A percentile compares a stretch with the other conserved stretches of the same genome.
Evolutionary conservation across 2,329 filamentous ascomycete genomes (phyloP).

Genomic region (Claviceps lovelessii): DNA sequence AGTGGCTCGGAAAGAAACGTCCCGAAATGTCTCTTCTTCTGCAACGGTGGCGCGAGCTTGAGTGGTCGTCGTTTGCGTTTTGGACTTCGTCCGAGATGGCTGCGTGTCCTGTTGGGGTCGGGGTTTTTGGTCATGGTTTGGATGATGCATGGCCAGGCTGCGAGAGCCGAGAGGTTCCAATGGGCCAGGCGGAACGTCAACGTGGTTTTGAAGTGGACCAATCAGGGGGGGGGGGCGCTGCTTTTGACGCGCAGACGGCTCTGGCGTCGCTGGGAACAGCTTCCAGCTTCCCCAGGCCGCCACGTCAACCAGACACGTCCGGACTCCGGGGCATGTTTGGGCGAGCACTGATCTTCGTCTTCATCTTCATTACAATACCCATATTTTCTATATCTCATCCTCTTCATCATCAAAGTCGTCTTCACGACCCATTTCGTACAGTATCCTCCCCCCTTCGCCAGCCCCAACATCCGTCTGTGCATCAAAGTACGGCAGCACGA

Average conservation of each 20-base stretch:
- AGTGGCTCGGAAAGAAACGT: too few relatives aligned
- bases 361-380: not conserved
- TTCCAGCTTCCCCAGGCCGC: too few relatives aligned
- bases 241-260: not conserved
- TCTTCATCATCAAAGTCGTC: slow-evolving; percentile 96
- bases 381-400: slow-evolving; percentile 64
- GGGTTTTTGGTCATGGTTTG: not conserved
- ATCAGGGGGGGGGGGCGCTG: slow-evolving; percentile 4
- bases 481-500: slow-evolving; percentile 92
- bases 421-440: slow-evolving; percentile 94
- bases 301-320: not conserved
- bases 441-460: slow-evolving; percentile 78
- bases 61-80: not conserved
- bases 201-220: slow-evolving; percentile 7
- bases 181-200: not conserved
- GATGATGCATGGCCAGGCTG: not conserved
- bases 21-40: not conserved
- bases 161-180: not conserved
- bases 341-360: not conserved
- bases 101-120: not conserved
- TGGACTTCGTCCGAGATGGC: not conserved
- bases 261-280: not conserved
- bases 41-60: not conserved
- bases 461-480: slow-evolving; percentile 68
- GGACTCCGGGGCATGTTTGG: not conserved